These are phyloP conservation scores for Lachnellula suecica DNA, from an alignment of 2,329 filamentous ascomycete genomes.

Conservation along the genomic window DNA sequence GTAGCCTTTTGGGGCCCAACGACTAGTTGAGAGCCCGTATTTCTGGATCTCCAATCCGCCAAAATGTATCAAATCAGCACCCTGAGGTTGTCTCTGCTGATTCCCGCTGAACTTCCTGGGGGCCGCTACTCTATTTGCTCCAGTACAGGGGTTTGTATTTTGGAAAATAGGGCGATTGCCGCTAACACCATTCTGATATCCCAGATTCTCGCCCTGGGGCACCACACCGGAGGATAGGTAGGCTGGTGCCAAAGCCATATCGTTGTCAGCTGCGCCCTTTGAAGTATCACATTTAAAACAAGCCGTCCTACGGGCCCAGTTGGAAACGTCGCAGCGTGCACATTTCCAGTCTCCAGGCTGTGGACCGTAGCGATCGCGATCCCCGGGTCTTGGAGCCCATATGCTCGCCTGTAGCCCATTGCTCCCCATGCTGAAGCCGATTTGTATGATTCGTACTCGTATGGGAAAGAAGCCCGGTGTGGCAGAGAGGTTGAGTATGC, in stretches of 20 bases:
- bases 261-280: not conserved
- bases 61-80: not conserved
- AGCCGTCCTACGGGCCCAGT: not conserved
- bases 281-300: not conserved
- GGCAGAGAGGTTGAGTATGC: not conserved
- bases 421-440: not conserved
- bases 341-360: not conserved
- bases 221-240: not conserved
- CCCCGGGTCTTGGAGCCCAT: not conserved
- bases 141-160: not conserved
- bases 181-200: not conserved
- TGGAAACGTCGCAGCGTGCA: not conserved
- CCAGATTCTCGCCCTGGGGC: not conserved
- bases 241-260: not conserved
- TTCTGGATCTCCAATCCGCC: not conserved
- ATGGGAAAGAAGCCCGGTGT: not conserved
- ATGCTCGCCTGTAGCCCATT: not conserved
- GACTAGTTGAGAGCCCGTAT: conserved; percentile 22
- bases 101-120: not conserved
- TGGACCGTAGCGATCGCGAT: not conserved
- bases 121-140: no score
- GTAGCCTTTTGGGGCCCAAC: conserved; percentile 24
- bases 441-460: no score
- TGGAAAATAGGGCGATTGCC: not conserved
- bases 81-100: not conserved